Conservation (phyloP, 305 asterid genomes). For the Salvia sclarea region DNA sequence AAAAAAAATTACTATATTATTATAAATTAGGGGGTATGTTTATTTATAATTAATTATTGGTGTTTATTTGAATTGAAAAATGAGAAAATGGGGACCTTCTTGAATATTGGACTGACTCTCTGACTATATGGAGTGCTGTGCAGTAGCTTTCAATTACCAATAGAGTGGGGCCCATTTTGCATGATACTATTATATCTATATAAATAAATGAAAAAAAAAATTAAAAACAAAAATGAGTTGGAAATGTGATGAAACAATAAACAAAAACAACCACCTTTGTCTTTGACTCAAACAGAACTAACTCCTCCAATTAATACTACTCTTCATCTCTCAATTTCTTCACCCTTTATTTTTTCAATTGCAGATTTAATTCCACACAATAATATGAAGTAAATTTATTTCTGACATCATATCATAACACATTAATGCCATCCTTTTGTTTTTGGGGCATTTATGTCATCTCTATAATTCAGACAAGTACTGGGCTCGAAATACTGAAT, state of each 20-base stretch:
- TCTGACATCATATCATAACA: not conserved
- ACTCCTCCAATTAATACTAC: not conserved
- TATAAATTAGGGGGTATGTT: constrained; percentile 10
- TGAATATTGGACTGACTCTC: constrained; percentile 32
- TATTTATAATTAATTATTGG: too few relatives aligned
- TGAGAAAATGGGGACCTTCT: constrained; percentile 14
- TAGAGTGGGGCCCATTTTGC: constrained; percentile 28
- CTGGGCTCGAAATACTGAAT: not conserved
- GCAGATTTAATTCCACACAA: too few relatives aligned
- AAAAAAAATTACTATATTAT: too few relatives aligned
- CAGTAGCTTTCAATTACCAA: constrained; percentile 43
- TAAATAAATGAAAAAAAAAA: not conserved
- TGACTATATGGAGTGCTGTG: constrained; percentile 40
- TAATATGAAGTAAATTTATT: not conserved
- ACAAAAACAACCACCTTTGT: not conserved
- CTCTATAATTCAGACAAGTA: not conserved
- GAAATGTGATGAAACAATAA: constrained; percentile 13
- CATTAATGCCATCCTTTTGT: not conserved
- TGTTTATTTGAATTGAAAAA: constrained; percentile 21
- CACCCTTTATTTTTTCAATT: too few relatives aligned
- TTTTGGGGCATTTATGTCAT: not conserved
- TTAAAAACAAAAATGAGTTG: constrained; percentile 4
- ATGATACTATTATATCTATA: not conserved
- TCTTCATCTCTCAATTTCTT: not conserved
- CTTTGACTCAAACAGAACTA: constrained; percentile 5